A percentile compares a stretch with the other conserved stretches of the same genome.
phyloP scores from a whole-genome alignment of 1,284 basidiomycete species.

The Erythrobasidium hasegawianum region DNA sequence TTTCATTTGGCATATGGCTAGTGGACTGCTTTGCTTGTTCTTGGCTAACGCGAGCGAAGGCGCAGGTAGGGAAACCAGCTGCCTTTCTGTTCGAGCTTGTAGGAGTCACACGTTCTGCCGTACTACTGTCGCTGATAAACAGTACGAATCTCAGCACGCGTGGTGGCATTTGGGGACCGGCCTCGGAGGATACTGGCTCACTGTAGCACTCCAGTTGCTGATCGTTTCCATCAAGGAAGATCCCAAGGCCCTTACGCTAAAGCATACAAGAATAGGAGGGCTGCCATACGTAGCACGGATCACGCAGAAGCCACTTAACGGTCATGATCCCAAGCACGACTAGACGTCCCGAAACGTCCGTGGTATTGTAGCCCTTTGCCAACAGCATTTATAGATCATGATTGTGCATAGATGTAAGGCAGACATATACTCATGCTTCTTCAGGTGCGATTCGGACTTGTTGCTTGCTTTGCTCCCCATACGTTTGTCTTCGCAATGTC shows the following conservation, averaged over 20 bases:
- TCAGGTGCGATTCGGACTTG: too few relatives aligned
- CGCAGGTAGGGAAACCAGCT: conserved; percentile 8
- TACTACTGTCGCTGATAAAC: neutral
- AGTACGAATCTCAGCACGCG: conserved; percentile 18
- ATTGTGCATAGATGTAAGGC: too few relatives aligned
- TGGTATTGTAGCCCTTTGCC: too few relatives aligned
- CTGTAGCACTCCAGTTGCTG: conserved; percentile 10
- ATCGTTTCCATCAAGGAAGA: conserved; percentile 18
- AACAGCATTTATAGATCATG: too few relatives aligned
- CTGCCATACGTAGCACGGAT: conserved; percentile 5
- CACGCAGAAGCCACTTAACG: too few relatives aligned
- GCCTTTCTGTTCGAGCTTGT: conserved; percentile 28
- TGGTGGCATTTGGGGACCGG: conserved; percentile 34
- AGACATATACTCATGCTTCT: too few relatives aligned
- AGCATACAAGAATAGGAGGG: neutral
- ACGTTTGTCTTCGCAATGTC: too few relatives aligned
- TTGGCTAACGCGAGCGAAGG: conserved; percentile 16
- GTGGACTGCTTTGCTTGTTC: conserved; percentile 32
- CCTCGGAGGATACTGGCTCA: conserved; percentile 19
- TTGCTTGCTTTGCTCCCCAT: too few relatives aligned
- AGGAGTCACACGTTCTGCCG: neutral
- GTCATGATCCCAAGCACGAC: too few relatives aligned
- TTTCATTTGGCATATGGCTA: conserved; percentile 26
- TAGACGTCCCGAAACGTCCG: too few relatives aligned
- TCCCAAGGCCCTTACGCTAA: conserved; percentile 10